These are phyloP conservation scores for Huntiella omanensis DNA, from an alignment of 2,329 filamentous ascomycete genomes.

Conservation along the genomic window DNA sequence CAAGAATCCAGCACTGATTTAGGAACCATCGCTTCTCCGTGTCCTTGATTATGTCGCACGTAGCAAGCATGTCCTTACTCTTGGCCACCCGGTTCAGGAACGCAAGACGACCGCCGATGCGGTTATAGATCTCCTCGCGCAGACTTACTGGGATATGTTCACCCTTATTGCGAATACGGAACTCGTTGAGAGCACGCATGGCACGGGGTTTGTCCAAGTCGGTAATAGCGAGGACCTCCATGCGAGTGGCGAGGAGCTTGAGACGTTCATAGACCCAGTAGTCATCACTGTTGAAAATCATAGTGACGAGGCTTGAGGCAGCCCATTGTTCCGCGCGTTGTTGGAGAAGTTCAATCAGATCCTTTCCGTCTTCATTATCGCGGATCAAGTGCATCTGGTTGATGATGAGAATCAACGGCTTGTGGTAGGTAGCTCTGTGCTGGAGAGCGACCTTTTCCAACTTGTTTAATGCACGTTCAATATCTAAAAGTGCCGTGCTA, in stretches of 20 bases:
- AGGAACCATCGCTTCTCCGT: constrained; percentile 60
- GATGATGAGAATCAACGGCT: constrained; percentile 77
- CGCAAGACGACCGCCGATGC: constrained; percentile 71
- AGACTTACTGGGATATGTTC: constrained; percentile 35
- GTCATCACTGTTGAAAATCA: constrained; percentile 91
- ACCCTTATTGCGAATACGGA: constrained; percentile 59
- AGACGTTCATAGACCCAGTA: constrained; percentile 97
- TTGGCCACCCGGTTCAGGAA: constrained; percentile 87
- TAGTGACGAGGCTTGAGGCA: constrained; percentile 71
- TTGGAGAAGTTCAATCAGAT: constrained; percentile 84
- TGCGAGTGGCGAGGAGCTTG: constrained; percentile 79
- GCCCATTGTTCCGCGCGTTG: constrained; percentile 95
- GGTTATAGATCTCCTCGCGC: constrained; percentile 65
- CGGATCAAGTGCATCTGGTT: constrained; percentile 84
- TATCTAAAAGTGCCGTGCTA: constrained; percentile 79
- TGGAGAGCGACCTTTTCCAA: constrained; percentile 82
- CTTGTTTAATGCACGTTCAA: constrained; percentile 94
- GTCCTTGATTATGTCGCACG: constrained; percentile 51
- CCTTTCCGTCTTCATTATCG: constrained; percentile 81
- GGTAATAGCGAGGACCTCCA: constrained; percentile 77
- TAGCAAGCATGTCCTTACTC: constrained; percentile 56
- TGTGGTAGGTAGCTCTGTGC: constrained; percentile 39
- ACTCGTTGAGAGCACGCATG: constrained; percentile 55
- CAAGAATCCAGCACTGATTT: constrained; percentile 58
- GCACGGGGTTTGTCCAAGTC: constrained; percentile 69